These are phyloP conservation scores for Myxozyma lipomycoides DNA, from an alignment of 805 yeast species.

Conservation along the genomic window DNA sequence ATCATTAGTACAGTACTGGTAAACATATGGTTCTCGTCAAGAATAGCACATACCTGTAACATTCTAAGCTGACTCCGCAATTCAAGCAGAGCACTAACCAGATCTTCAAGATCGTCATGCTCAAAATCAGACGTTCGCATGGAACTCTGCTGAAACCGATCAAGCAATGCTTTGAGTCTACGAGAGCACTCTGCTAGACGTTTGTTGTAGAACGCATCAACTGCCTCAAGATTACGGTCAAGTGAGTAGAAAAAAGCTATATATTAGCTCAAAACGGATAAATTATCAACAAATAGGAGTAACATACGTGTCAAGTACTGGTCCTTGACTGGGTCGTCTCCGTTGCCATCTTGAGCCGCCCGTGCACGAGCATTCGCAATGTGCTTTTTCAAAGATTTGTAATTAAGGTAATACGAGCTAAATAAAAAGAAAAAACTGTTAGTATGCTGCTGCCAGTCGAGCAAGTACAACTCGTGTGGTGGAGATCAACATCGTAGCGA, in stretches of 20 bases:
- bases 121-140: constrained; percentile 37
- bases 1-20: not conserved
- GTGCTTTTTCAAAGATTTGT: constrained; percentile 75
- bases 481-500: not conserved
- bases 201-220: constrained; percentile 70
- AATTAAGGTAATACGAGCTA: constrained; percentile 69
- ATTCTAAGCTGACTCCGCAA: constrained; percentile 71
- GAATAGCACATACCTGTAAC: constrained; percentile 45
- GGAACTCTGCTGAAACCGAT: constrained; percentile 36
- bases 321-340: constrained; percentile 21
- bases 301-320: constrained; percentile 27
- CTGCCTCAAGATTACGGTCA: constrained; percentile 77
- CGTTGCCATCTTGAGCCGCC: constrained; percentile 15
- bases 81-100: constrained; percentile 66
- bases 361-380: constrained; percentile 54
- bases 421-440: not conserved
- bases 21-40: not conserved
- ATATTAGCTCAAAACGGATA: constrained; percentile 30
- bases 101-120: constrained; percentile 58
- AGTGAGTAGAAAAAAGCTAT: constrained; percentile 71
- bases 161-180: constrained; percentile 48
- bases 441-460: not conserved
- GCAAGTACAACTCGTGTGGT: too few species aligned
- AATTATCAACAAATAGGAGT: not conserved
- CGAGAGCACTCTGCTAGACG: constrained; percentile 72